phyloP scores from a whole-genome alignment of 2,329 filamentous ascomycete species.

The Apiospora hydei region DNA sequence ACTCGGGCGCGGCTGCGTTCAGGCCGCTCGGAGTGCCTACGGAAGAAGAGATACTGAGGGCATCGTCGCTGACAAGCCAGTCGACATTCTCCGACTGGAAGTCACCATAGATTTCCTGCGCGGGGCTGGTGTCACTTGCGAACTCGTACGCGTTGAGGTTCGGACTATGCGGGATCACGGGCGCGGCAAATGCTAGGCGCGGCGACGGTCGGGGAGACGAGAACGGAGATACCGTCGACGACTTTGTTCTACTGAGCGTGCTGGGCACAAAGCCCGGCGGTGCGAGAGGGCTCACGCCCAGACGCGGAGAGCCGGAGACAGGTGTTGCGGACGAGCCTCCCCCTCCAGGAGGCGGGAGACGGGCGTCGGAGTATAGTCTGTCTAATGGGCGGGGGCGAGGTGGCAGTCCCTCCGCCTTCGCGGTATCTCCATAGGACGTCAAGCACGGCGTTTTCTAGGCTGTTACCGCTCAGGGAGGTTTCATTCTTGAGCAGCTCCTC shows the following conservation, averaged over 20 bases:
- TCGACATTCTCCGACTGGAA: conserved; percentile 94
- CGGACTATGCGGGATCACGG: conserved; percentile 91
- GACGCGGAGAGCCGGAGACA: conserved; percentile 80
- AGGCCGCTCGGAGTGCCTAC: conserved; percentile 72
- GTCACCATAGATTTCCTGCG: conserved; percentile 87
- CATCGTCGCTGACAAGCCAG: conserved; percentile 93
- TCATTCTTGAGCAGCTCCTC: conserved; percentile 85
- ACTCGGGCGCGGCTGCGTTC: conserved; percentile 85
- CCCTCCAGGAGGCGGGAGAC: conserved; percentile 93
- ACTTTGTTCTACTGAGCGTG: conserved; percentile 78
- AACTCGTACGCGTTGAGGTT: conserved; percentile 96
- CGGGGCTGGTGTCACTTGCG: conserved; percentile 78
- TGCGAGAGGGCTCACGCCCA: conserved; percentile 82
- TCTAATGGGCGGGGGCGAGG: conserved; percentile 84
- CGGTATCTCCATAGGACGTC: conserved; percentile 90
- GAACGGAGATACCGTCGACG: conserved; percentile 85
- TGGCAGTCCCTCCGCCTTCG: conserved; percentile 67
- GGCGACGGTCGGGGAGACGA: conserved; percentile 93
- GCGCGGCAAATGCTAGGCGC: conserved; percentile 86
- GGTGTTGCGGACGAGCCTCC: conserved; percentile 74
- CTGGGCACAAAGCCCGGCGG: conserved; percentile 85
- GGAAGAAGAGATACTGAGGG: conserved; percentile 80
- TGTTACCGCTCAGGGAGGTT: conserved; percentile 75
- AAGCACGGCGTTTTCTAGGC: conserved; percentile 88
- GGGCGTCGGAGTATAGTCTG: conserved; percentile 89